Evolutionary conservation across 495 filamentous ascomycete species (phyloP).

Genomic region (Pyrenula aspistea): DNA sequence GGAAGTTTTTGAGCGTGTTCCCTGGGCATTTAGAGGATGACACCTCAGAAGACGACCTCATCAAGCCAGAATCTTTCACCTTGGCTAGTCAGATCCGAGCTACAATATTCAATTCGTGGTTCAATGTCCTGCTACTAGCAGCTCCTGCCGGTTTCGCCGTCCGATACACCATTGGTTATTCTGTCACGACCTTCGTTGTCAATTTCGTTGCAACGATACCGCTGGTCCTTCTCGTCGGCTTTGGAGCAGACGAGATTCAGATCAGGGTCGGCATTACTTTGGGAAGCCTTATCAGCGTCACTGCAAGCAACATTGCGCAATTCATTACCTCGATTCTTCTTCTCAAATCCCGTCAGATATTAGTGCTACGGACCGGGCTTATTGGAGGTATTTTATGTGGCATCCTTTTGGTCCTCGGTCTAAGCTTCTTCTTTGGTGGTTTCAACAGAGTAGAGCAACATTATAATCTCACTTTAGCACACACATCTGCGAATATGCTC

Average conservation of each 20-base stretch:
- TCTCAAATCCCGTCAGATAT: conserved; percentile 4
- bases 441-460: conserved; percentile 5
- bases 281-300: conserved; percentile 4
- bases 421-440: conserved; percentile 10
- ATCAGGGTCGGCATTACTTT: background rate
- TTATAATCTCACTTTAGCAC: conserved; percentile 2
- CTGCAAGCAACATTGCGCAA: conserved; percentile 7
- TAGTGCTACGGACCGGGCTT: conserved; percentile 7
- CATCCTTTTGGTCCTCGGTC: conserved; percentile 7
- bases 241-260: conserved; percentile 1
- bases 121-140: conserved; percentile 1
- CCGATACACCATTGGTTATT: conserved; percentile 5
- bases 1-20: no score
- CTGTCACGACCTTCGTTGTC: conserved; percentile 3
- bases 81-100: background rate
- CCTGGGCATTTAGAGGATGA: no score
- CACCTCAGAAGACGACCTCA: no score
- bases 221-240: background rate
- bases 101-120: background rate
- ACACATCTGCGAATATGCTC: background rate
- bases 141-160: conserved; percentile 9
- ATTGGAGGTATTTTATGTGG: conserved; percentile 9
- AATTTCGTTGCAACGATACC: conserved; percentile 11
- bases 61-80: no score
- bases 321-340: conserved; percentile 9